Evolutionary conservation across 129 eudicot genomes (phyloP), one percentile per base, ranked within the genome.

Genomic region (Helichrysum umbraculigerum): DNA sequence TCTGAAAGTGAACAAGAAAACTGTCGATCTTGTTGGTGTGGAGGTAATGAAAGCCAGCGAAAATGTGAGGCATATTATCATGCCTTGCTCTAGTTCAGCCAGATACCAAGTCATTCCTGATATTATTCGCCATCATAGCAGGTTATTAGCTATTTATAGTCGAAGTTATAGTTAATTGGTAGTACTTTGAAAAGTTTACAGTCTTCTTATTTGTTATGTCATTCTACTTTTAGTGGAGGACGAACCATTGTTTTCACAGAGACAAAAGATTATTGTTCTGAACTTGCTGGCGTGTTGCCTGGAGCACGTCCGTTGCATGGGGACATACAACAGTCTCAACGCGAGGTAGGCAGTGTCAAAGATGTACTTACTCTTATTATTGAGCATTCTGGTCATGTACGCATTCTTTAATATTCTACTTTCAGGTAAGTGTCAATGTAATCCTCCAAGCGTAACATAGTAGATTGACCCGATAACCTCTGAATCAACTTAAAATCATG

Each of bases 241-340:
- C 96, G 93, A 17, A 86, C 97, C 3, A 95, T 95, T 69, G 78
- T 95, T 80, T 95, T 95, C 81, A 87, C 97, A 0, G 99, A 95
- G 81, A 95, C 94, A 30, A 95, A 91, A 78, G 97, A 88, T 72
- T 91, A 86, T 47, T 94, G 96, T 77, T 95, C 99, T 22, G 88
- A 87, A 77, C 91, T 95, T 41, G 86, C 99, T 83, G 92, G 89
- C 7, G 25, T 92, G n/a, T 81, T 95, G 30, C 82, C 86, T 12
- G 99, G 97, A 60, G 97, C 99, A 30, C 96, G 97, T 20, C 88
- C 99, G 58, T 72, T 91, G 84, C 99, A 95, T 79, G 97, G 99
- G 57, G 99, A 95, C 79, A 95, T 95, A 68, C 96, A 94, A 59
- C 99, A 94, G 83, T 71, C 97, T 72, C 85, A 83, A 12, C 97